Percentiles rank a stretch among this genome's conserved stretches.
phyloP scores from a whole-genome alignment of 2,329 filamentous ascomycete genomes.

The Cadophora sp. region DNA sequence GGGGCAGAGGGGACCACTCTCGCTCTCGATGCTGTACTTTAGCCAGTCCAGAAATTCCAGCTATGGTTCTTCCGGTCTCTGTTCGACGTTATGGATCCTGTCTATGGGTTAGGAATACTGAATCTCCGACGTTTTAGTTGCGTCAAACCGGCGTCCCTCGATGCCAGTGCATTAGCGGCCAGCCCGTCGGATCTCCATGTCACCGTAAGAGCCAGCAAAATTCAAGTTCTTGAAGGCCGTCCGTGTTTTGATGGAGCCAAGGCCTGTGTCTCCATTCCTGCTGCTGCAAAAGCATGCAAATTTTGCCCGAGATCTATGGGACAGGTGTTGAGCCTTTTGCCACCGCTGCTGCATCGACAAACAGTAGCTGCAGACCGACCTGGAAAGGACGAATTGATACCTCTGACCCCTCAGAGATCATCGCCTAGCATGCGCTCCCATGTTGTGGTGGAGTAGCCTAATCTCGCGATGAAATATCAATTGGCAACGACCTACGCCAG shows the following conservation, averaged over 20 bases:
- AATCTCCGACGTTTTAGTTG: slow-evolving; percentile 41
- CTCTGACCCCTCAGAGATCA: slow-evolving; percentile 43
- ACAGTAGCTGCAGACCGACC: slow-evolving; percentile 42
- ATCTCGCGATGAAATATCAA: slow-evolving; percentile 70
- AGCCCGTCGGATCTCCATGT: slow-evolving; percentile 41
- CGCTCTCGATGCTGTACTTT: slow-evolving; percentile 26
- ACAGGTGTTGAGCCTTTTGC: slow-evolving; percentile 42
- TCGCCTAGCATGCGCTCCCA: slow-evolving; percentile 45
- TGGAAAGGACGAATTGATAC: slow-evolving; percentile 43
- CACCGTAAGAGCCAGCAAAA: slow-evolving; percentile 20
- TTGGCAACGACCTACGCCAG: slow-evolving; percentile 87
- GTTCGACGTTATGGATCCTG: slow-evolving; percentile 33
- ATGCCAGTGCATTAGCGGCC: slow-evolving; percentile 44
- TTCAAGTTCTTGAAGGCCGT: neutral
- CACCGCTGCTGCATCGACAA: slow-evolving; percentile 44
- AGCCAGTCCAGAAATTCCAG: slow-evolving; percentile 35
- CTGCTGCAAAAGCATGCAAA: slow-evolving; percentile 34
- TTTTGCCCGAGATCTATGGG: slow-evolving; percentile 39
- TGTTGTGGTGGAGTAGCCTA: slow-evolving; percentile 67
- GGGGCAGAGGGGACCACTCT: slow-evolving; percentile 38
- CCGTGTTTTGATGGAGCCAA: slow-evolving; percentile 24
- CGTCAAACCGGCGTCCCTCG: slow-evolving; percentile 38
- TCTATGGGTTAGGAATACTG: slow-evolving; percentile 36
- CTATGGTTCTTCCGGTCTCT: slow-evolving; percentile 31
- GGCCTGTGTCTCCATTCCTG: slow-evolving; percentile 25